Conservation (phyloP, 148 eudicot genomes). For the Heliosperma pusillum region DNA sequence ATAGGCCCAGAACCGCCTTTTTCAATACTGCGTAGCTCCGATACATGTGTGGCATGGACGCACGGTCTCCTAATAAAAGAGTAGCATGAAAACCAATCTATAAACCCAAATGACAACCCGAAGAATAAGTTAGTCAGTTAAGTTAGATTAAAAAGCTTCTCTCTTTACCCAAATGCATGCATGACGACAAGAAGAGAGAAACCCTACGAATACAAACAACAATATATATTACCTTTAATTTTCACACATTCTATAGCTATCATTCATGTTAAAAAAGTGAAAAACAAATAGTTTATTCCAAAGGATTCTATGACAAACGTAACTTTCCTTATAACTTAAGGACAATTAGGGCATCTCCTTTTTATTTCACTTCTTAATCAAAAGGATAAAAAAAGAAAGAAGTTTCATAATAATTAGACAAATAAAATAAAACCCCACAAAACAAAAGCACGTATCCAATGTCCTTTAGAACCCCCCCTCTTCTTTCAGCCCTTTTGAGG, state of each 20-base stretch:
- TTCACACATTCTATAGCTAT: not conserved
- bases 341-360: slow-evolving; percentile 59
- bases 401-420: slow-evolving; percentile 29
- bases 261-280: slow-evolving; percentile 6
- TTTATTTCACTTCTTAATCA: slow-evolving; percentile 4
- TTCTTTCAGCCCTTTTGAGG: slow-evolving; percentile 73
- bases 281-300: slow-evolving; percentile 20
- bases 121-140: too few species aligned
- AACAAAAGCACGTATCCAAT: slow-evolving; percentile 78
- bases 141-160: too few species aligned
- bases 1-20: too few species aligned
- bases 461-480: slow-evolving; percentile 31
- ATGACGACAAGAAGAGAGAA: slow-evolving; percentile 27
- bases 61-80: too few species aligned
- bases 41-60: too few species aligned
- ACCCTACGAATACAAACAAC: slow-evolving; percentile 18
- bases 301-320: slow-evolving; percentile 78
- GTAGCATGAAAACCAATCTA: too few species aligned
- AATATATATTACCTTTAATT: not conserved
- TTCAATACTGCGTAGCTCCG: too few species aligned
- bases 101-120: too few species aligned
- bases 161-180: not conserved
- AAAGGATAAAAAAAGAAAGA: not conserved
- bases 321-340: slow-evolving; percentile 39
- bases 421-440: slow-evolving; percentile 67